Evolutionary conservation across 225 moss, liverwort and hornwort species (phyloP).

Genomic region (Physcomitrium patens): DNA sequence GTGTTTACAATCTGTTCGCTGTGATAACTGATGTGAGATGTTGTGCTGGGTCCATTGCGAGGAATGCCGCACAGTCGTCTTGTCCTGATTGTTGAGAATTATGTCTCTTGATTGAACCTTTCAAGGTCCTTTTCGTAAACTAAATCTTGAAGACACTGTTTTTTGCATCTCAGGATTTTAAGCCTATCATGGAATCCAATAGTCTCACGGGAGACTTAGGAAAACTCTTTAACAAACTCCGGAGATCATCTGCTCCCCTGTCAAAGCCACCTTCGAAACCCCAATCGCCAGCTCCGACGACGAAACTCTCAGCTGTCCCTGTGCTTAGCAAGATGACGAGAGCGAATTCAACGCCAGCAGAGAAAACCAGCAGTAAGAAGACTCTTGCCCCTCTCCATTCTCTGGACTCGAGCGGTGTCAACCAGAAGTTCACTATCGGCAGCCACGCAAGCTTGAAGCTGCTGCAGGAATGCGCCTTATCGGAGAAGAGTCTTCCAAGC

Average conservation of each 20-base stretch:
- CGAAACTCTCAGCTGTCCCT: constrained; percentile 29
- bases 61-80: no score
- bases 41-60: no score
- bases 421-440: constrained; percentile 55
- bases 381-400: constrained; percentile 45
- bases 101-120: no score
- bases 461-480: constrained; percentile 59
- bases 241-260: constrained; percentile 52
- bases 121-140: neutral
- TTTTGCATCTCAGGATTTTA: constrained; percentile 30
- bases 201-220: constrained; percentile 55
- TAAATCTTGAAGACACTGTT: neutral
- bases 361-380: constrained; percentile 33
- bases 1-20: no score
- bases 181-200: constrained; percentile 37
- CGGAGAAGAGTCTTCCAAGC: constrained; percentile 36
- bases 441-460: constrained; percentile 62
- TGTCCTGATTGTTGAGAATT: no score
- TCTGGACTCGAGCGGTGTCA: constrained; percentile 40
- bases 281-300: constrained; percentile 8
- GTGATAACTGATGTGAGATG: no score
- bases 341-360: constrained; percentile 41
- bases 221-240: constrained; percentile 56
- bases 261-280: constrained; percentile 47
- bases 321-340: constrained; percentile 41